These are phyloP conservation scores for Scheffersomyces stambukii DNA, from an alignment of 1,139 yeast genomes.

Conservation along the genomic window DNA sequence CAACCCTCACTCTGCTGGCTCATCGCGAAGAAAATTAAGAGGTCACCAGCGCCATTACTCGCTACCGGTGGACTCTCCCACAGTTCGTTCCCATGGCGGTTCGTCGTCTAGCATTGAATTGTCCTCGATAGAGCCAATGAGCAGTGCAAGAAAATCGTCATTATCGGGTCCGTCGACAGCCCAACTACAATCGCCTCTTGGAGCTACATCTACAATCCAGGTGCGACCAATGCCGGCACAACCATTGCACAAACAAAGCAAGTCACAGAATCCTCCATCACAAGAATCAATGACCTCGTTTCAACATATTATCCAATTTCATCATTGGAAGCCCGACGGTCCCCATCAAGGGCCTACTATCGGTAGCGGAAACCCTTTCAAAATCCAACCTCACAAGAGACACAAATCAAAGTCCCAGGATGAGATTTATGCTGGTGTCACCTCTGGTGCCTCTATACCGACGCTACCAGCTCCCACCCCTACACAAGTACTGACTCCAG, in stretches of 20 bases:
- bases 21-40: slow-evolving; percentile 2
- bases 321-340: slow-evolving; percentile 47
- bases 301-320: slow-evolving; percentile 50
- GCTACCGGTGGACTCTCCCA: slow-evolving; percentile 31
- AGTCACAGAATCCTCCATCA: slow-evolving; percentile 34
- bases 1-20: slow-evolving; percentile 13
- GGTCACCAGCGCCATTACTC: slow-evolving; percentile 42
- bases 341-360: slow-evolving; percentile 15
- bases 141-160: not conserved
- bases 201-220: slow-evolving; percentile 36
- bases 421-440: slow-evolving; percentile 9
- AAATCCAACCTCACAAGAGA: slow-evolving; percentile 14
- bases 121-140: not conserved
- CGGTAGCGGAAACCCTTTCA: slow-evolving; percentile 7
- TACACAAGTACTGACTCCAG: too few relatives aligned
- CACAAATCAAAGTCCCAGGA: slow-evolving; percentile 17
- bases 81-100: not conserved
- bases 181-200: slow-evolving; percentile 20
- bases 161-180: not conserved
- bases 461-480: too few relatives aligned
- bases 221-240: slow-evolving; percentile 45
- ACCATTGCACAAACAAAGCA: slow-evolving; percentile 36
- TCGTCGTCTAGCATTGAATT: too few relatives aligned
- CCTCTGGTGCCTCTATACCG: slow-evolving; percentile 5
- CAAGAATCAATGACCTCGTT: slow-evolving; percentile 51